Base-by-base conservation (phyloP, 257 asterid genomes). In the Datura wrightii region DNA sequence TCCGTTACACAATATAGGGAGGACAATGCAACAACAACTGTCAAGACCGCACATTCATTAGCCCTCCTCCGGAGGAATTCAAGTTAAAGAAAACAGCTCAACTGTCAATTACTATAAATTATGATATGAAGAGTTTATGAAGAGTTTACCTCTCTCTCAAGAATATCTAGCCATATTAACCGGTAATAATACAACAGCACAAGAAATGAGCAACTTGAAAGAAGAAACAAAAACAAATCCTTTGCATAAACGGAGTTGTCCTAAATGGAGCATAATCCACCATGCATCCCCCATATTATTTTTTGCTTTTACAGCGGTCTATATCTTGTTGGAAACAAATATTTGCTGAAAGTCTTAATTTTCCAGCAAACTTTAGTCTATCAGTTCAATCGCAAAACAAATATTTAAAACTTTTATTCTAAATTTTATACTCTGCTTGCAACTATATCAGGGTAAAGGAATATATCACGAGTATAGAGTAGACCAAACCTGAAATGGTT, bases 311-410 rank as follows among this genome's bases (percentile, higher is more conserved):
- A 24, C 60, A 74, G 81, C 48, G 6, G 60, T 74, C 81, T 19
- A 74, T 24, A 74, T 74, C 11, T 24, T 13, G 58, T 19, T 46
- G 42, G 36, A 74, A 74, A 74, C 41, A 74, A 3, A 74, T 11
- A 74, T 13, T 19, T 11, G 6, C 37, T 48, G 58, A 72, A 10
- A 42, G 46, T 44, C 56, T 10, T n/a, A n/a, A 72, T 44, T 46
- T 39, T 41, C 56, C 41, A 5, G n/a, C 58, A 72, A 72, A 72
- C 80, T n/a, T 42, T 72, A n/a, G 80, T 72, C 18, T 5, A 71
- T 44, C 56, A 71, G 16, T 42, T 71, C 56, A 46, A 72, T 72
- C 14, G n/a, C n/a, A n/a, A n/a, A n/a, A n/a, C n/a, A n/a, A n/a
- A n/a, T n/a, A n/a, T n/a, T n/a, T n/a, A n/a, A n/a, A n/a, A n/a